Evolutionary conservation across 2,329 filamentous ascomycete genomes (phyloP).

Genomic region (Magnaporthiopsis poae): DNA sequence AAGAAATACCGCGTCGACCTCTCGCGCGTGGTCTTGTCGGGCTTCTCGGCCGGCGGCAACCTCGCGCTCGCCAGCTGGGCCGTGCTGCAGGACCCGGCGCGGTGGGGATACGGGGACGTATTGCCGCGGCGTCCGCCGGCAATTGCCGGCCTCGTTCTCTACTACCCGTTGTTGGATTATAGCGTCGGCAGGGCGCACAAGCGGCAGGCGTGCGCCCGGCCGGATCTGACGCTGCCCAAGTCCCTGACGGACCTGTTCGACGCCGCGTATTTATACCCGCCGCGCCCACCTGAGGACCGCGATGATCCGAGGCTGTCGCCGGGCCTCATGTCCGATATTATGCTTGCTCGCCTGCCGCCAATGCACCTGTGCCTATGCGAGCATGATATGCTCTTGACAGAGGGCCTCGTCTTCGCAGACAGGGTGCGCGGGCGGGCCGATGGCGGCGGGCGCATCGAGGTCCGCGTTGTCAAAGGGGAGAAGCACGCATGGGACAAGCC

Average conservation of each 20-base stretch:
- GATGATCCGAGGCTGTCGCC: constrained; percentile 49
- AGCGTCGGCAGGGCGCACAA: constrained; percentile 47
- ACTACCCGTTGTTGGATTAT: constrained; percentile 55
- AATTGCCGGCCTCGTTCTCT: constrained; percentile 45
- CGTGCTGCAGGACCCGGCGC: constrained; percentile 33
- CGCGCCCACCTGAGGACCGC: constrained; percentile 33
- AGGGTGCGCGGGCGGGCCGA: constrained; percentile 11
- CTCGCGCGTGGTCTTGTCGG: constrained; percentile 46
- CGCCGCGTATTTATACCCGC: constrained; percentile 48
- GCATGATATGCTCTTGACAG: constrained; percentile 22
- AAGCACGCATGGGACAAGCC: constrained; percentile 42
- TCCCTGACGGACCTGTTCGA: constrained; percentile 54
- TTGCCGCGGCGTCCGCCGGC: constrained; percentile 29
- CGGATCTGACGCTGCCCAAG: constrained; percentile 48
- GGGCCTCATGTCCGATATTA: constrained; percentile 18
- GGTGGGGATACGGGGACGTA: constrained; percentile 26
- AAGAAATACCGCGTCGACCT: constrained; percentile 44
- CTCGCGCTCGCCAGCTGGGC: constrained; percentile 38
- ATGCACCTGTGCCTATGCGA: constrained; percentile 20
- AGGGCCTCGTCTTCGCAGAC: constrained; percentile 15
- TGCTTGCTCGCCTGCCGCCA: constrained; percentile 17
- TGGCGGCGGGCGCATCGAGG: constrained; percentile 23
- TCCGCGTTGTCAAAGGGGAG: constrained; percentile 36
- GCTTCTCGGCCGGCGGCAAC: constrained; percentile 55
- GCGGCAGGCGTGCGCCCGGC: constrained; percentile 40